Evolutionary conservation across 176 grass and related monocot species (phyloP).

Genomic region (Rhipidocladum racemiflorum): DNA sequence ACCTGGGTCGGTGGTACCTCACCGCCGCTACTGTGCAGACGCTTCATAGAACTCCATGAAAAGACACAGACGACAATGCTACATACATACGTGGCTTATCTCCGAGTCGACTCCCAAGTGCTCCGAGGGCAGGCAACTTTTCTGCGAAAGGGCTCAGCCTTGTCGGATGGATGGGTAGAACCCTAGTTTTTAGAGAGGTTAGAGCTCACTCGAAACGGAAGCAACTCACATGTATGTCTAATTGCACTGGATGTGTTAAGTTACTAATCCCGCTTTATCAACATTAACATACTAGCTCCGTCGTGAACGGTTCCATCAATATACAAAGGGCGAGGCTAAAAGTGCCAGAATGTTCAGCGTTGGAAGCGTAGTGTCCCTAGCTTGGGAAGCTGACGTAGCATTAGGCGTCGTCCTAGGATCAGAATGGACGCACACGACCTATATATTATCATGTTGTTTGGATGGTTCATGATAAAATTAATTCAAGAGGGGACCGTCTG

Average conservation of each 20-base stretch:
- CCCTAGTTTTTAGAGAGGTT: not conserved
- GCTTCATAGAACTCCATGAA: not conserved
- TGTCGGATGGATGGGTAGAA: not conserved
- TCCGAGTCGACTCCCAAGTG: not conserved
- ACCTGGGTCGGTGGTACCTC: constrained; percentile 8
- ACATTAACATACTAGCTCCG: not conserved
- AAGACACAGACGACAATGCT: not conserved
- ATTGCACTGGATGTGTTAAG: not conserved
- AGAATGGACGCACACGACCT: not conserved
- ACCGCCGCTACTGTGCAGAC: not conserved
- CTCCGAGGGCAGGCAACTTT: not conserved
- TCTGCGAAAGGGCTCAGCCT: not conserved
- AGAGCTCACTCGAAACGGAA: not conserved
- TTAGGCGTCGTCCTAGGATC: not conserved
- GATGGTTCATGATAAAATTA: not conserved
- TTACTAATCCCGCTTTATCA: not conserved
- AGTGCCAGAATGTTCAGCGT: not conserved
- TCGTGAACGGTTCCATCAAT: not conserved
- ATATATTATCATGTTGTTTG: not conserved
- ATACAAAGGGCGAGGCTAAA: not conserved
- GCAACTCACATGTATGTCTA: not conserved
- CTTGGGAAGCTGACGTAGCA: not conserved
- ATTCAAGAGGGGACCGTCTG: too few relatives aligned
- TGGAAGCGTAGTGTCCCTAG: not conserved
- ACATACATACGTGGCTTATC: not conserved